Percentiles rank a stretch among this genome's conserved stretches.
These are phyloP conservation scores for Stromatinia cepivora DNA, from an alignment of 2,329 filamentous ascomycete species.

Conservation along the genomic window DNA sequence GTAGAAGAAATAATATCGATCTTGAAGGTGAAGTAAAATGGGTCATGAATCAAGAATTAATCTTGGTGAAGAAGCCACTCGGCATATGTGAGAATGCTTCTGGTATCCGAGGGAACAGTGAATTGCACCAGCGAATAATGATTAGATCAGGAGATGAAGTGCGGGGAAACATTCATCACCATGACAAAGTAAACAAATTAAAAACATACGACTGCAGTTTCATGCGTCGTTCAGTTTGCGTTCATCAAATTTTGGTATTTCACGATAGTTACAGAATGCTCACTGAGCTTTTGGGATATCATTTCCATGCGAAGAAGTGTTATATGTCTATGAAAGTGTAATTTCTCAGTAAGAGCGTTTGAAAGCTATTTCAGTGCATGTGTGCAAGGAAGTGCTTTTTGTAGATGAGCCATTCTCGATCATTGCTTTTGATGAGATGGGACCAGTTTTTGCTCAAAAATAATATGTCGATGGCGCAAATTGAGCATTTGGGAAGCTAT, in stretches of 20 bases:
- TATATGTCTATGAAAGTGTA: not conserved
- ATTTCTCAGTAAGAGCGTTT: not conserved
- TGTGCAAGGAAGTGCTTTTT: not conserved
- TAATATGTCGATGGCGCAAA: not conserved
- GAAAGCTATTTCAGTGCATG: not conserved
- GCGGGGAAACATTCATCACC: slow-evolving; percentile 1
- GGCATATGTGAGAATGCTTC: not conserved
- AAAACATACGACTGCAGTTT: not conserved
- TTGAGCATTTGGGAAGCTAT: not conserved
- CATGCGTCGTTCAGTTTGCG: too few relatives aligned
- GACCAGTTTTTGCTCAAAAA: not conserved
- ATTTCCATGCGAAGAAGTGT: not conserved
- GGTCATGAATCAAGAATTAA: not conserved
- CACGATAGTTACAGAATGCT: not conserved
- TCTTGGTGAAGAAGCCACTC: not conserved
- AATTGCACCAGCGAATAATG: not conserved
- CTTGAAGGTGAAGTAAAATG: slow-evolving; percentile 9
- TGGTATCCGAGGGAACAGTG: slow-evolving; percentile 2
- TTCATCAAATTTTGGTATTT: not conserved
- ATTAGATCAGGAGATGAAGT: not conserved
- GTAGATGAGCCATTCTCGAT: not conserved
- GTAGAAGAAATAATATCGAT: slow-evolving; percentile 1
- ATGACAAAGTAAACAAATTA: not conserved
- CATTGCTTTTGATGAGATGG: not conserved
- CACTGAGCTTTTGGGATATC: not conserved